Evolutionary conservation across 345 rosid genomes (phyloP).

Genomic region (Moricandia arvensis): DNA sequence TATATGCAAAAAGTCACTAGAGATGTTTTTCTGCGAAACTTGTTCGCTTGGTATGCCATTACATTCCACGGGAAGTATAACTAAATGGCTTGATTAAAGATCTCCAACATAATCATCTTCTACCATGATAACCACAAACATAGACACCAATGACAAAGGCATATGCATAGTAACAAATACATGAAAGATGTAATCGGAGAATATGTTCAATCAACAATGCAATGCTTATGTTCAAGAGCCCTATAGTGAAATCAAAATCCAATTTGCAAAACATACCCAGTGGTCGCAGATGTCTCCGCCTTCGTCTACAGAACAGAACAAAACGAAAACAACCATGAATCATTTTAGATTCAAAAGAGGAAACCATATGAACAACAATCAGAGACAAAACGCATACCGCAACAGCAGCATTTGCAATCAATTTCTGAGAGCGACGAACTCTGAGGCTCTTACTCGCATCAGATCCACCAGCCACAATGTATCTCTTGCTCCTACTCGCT

Average conservation of each 20-base stretch:
- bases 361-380: background rate
- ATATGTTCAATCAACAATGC: background rate
- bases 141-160: background rate
- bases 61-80: background rate
- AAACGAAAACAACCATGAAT: background rate
- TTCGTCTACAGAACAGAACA: constrained; percentile 49
- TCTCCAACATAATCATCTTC: background rate
- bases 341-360: background rate
- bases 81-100: background rate
- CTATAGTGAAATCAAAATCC: background rate
- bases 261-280: constrained; percentile 42
- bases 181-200: background rate
- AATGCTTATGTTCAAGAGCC: background rate
- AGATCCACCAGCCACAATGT: constrained; percentile 57
- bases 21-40: background rate
- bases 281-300: constrained; percentile 50
- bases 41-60: background rate
- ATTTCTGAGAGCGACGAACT: constrained; percentile 42
- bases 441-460: constrained; percentile 44
- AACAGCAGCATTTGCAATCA: constrained; percentile 67
- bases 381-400: constrained; percentile 43
- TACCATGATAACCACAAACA: background rate
- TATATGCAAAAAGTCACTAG: background rate
- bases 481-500: constrained; percentile 33
- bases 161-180: background rate